These are phyloP conservation scores for Lolium perenne DNA, from an alignment of 176 grass and related monocot species.

Conservation along the genomic window DNA sequence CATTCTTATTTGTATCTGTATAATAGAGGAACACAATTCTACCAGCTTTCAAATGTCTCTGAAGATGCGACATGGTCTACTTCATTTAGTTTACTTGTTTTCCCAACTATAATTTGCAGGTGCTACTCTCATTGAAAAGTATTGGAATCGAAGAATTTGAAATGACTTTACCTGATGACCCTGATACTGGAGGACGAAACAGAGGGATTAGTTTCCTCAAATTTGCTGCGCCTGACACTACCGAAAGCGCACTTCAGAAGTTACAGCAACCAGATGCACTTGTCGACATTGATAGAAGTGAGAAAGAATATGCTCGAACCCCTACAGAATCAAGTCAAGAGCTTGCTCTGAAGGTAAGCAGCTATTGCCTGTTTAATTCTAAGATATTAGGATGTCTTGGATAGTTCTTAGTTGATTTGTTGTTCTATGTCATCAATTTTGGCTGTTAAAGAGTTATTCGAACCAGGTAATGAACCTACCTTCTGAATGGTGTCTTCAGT, in stretches of 20 bases:
- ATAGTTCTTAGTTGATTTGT: background rate
- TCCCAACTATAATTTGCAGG: constrained; percentile 41
- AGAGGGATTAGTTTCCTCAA: constrained; percentile 75
- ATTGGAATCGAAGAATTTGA: constrained; percentile 65
- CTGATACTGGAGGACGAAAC: constrained; percentile 48
- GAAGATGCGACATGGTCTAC: constrained; percentile 18
- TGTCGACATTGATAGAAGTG: constrained; percentile 59
- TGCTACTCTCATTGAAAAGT: constrained; percentile 59
- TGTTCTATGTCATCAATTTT: constrained; percentile 1
- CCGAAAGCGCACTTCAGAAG: constrained; percentile 62
- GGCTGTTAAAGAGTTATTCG: background rate
- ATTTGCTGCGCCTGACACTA: constrained; percentile 57
- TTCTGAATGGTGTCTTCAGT: constrained; percentile 1
- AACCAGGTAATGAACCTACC: background rate
- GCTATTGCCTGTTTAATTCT: constrained; percentile 13
- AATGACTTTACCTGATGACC: constrained; percentile 56
- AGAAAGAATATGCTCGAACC: constrained; percentile 61
- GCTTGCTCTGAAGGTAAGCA: constrained; percentile 58
- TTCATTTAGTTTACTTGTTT: constrained; percentile 41
- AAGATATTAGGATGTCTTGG: background rate
- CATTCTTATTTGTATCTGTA: constrained; percentile 25
- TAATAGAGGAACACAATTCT: background rate
- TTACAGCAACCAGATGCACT: constrained; percentile 64
- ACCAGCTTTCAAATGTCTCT: constrained; percentile 27
- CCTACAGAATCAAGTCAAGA: constrained; percentile 50